Conservation (phyloP, 306 rosid genomes). For the Rosa lucieae region DNA sequence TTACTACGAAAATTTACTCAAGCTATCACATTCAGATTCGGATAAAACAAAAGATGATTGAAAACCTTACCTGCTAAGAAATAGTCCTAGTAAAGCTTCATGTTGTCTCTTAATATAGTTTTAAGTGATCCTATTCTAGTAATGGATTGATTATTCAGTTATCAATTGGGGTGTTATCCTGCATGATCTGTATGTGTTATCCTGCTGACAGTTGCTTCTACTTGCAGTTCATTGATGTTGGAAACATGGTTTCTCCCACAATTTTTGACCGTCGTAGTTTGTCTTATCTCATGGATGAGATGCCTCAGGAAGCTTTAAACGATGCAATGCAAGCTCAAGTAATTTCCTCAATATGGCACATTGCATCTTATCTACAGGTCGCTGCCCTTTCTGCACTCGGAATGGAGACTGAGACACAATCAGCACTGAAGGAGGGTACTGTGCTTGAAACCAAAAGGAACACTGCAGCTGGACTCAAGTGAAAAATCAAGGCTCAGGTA, state of each 20-base stretch:
- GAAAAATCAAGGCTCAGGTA: constrained; percentile 26
- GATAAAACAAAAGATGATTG: not conserved
- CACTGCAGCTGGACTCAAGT: constrained; percentile 43
- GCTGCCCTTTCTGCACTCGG: constrained; percentile 54
- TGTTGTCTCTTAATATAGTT: no score
- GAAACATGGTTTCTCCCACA: constrained; percentile 80
- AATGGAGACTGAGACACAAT: constrained; percentile 64
- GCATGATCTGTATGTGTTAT: not conserved
- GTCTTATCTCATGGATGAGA: constrained; percentile 62
- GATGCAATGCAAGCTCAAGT: constrained; percentile 78
- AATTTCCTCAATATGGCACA: constrained; percentile 67
- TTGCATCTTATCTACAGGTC: constrained; percentile 79
- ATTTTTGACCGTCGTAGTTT: constrained; percentile 63
- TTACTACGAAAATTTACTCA: no score
- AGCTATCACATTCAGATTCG: not conserved
- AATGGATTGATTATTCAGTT: no score
- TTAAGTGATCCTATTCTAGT: no score
- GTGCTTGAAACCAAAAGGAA: constrained; percentile 58
- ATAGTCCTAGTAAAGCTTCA: not conserved
- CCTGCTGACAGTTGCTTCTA: constrained; percentile 15
- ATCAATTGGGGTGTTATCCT: no score
- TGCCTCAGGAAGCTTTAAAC: constrained; percentile 53
- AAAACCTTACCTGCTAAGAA: not conserved
- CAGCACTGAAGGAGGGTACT: constrained; percentile 67
- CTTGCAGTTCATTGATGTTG: constrained; percentile 62